These are phyloP conservation scores for Cladosporium sp. DNA, from an alignment of 2,329 filamentous ascomycete genomes.

Conservation along the genomic window DNA sequence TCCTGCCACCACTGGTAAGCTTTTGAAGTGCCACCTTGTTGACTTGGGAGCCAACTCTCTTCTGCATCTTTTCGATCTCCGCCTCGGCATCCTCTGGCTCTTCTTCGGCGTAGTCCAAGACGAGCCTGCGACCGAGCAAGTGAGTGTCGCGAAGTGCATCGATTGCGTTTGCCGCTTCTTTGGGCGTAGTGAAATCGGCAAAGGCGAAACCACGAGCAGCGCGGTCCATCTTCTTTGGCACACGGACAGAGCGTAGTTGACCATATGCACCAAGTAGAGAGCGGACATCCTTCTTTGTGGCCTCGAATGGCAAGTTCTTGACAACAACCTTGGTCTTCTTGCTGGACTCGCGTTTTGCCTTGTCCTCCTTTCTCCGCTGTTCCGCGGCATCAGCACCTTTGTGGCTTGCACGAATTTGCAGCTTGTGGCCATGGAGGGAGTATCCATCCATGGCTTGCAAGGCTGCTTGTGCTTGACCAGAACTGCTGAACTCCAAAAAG, in stretches of 20 bases:
- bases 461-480: slow-evolving; percentile 73
- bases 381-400: slow-evolving; percentile 83
- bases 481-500: slow-evolving; percentile 81
- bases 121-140: slow-evolving; percentile 80
- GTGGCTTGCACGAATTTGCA: slow-evolving; percentile 82
- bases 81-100: slow-evolving; percentile 89
- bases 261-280: slow-evolving; percentile 85
- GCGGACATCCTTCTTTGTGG: slow-evolving; percentile 85
- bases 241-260: slow-evolving; percentile 82
- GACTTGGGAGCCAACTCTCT: slow-evolving; percentile 85
- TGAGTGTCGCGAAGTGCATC: slow-evolving; percentile 89
- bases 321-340: slow-evolving; percentile 89
- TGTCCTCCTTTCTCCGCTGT: slow-evolving; percentile 76
- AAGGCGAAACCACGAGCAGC: slow-evolving; percentile 91
- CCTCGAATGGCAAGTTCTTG: slow-evolving; percentile 97
- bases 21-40: slow-evolving; percentile 88
- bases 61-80: slow-evolving; percentile 94
- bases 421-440: slow-evolving; percentile 78
- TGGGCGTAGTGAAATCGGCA: slow-evolving; percentile 86
- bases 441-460: slow-evolving; percentile 82
- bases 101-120: slow-evolving; percentile 85
- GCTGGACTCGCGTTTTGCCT: slow-evolving; percentile 70
- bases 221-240: slow-evolving; percentile 92
- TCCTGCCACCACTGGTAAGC: slow-evolving; percentile 75
- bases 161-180: slow-evolving; percentile 87